A percentile compares a stretch with the other conserved stretches of the same genome.
Evolutionary conservation across 73 alveolate genomes (phyloP).

Genomic region (Tetrahymena thermophila): DNA sequence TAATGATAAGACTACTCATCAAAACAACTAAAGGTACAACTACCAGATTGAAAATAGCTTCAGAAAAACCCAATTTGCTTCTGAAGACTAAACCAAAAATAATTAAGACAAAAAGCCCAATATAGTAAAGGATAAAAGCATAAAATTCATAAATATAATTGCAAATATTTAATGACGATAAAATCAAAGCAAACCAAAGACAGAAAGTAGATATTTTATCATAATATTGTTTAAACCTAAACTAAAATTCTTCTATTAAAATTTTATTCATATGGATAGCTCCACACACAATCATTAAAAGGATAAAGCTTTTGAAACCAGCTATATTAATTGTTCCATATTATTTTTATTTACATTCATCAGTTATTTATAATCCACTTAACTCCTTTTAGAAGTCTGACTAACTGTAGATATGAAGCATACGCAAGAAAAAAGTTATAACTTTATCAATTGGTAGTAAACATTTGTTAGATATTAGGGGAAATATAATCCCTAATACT

Average conservation of each 20-base stretch:
- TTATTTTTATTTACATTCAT: not conserved
- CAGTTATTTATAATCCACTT: not conserved
- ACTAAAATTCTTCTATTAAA: not conserved
- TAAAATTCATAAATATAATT: not conserved
- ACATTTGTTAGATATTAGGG: not conserved
- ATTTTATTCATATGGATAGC: not conserved
- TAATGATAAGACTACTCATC: not conserved
- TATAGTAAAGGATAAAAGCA: not conserved
- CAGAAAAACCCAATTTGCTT: not conserved
- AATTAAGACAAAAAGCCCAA: not conserved
- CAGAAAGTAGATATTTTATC: not conserved
- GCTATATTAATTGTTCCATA: not conserved
- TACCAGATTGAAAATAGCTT: not conserved
- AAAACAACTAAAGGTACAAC: not conserved
- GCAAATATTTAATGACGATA: not conserved
- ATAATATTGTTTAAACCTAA: not conserved
- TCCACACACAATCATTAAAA: not conserved
- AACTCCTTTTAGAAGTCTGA: not conserved
- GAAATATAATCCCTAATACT: not conserved
- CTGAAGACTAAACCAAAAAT: not conserved
- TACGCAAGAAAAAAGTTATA: not conserved
- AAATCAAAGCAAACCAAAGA: not conserved
- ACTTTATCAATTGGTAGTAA: not conserved
- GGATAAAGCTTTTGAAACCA: not conserved
- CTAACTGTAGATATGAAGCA: not conserved